phyloP scores from a whole-genome alignment of 352 stramenopile genomes.

The Phytophthora fragariaefolia region DNA sequence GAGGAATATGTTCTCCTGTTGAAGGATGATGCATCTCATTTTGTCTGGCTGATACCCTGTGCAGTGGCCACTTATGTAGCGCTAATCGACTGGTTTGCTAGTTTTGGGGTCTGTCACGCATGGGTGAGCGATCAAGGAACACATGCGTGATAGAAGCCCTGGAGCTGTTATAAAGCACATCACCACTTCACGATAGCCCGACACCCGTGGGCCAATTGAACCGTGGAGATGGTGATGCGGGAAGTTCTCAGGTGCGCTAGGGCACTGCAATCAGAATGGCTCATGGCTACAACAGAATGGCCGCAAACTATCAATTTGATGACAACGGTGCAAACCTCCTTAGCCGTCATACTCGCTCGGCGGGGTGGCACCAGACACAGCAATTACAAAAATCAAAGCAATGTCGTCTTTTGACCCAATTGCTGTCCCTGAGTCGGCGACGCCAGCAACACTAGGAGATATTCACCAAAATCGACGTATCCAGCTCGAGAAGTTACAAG shows the following conservation, averaged over 20 bases:
- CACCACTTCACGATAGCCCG: slow-evolving; percentile 41
- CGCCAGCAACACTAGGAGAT: not conserved
- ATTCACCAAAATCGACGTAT: not conserved
- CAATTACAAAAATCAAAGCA: slow-evolving; percentile 25
- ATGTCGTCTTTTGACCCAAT: slow-evolving; percentile 8
- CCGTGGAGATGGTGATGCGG: slow-evolving; percentile 42
- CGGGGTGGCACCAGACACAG: slow-evolving; percentile 31
- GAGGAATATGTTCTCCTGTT: slow-evolving; percentile 36
- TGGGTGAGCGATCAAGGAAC: slow-evolving; percentile 36
- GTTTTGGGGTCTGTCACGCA: slow-evolving; percentile 7
- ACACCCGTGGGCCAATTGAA: slow-evolving; percentile 46
- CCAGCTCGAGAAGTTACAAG: not conserved
- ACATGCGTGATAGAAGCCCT: slow-evolving; percentile 30
- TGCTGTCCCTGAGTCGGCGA: not conserved
- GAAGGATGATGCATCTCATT: slow-evolving; percentile 42
- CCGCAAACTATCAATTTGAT: slow-evolving; percentile 25
- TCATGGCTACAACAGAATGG: slow-evolving; percentile 17
- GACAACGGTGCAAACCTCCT: slow-evolving; percentile 26
- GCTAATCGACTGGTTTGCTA: slow-evolving; percentile 14
- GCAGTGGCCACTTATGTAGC: slow-evolving; percentile 8
- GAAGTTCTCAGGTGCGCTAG: slow-evolving; percentile 20
- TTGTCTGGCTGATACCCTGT: slow-evolving; percentile 28
- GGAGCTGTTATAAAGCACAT: slow-evolving; percentile 6
- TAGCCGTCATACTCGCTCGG: slow-evolving; percentile 26
- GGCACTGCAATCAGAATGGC: slow-evolving; percentile 22